Conservation (phyloP, 495 filamentous ascomycete genomes). For the Aspergillus avenaceus region DNA sequence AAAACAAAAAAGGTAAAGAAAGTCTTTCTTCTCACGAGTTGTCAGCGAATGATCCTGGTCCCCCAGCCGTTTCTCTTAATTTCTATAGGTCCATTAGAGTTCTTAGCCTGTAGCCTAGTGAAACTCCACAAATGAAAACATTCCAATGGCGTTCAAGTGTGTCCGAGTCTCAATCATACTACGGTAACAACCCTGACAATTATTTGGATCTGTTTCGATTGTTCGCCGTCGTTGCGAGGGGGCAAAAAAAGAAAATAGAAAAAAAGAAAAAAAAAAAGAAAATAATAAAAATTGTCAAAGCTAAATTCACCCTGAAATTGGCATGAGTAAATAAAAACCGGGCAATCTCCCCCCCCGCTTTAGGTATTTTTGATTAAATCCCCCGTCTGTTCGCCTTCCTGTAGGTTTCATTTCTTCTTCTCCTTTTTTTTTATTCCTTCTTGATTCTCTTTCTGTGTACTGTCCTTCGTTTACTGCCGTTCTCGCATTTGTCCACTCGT, state of each 20-base stretch:
- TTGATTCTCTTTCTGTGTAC: conserved; percentile 4
- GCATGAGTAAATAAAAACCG: background rate
- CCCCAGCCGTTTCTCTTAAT: background rate
- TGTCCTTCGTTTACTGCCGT: conserved; percentile 13
- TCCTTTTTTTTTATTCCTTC: conserved; percentile 2
- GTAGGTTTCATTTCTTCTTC: conserved; percentile 7
- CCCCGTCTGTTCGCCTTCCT: no score
- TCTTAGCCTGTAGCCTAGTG: background rate
- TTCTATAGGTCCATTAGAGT: background rate
- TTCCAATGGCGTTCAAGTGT: conserved; percentile 4
- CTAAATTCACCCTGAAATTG: background rate
- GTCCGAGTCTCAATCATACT: conserved; percentile 11
- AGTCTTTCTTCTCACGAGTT: background rate
- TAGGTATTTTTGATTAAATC: background rate
- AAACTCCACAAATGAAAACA: conserved; percentile 25
- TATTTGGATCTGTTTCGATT: background rate
- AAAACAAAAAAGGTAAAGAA: background rate
- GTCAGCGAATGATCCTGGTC: background rate
- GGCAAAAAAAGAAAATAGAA: conserved; percentile 2
- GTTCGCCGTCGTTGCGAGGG: background rate
- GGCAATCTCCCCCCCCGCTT: background rate
- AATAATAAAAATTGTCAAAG: no score
- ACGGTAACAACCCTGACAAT: background rate
- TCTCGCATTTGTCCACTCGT: conserved; percentile 7
- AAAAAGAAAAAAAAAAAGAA: background rate